Base-by-base conservation (phyloP, 305 asterid species). In the Fraxinus sp. region DNA sequence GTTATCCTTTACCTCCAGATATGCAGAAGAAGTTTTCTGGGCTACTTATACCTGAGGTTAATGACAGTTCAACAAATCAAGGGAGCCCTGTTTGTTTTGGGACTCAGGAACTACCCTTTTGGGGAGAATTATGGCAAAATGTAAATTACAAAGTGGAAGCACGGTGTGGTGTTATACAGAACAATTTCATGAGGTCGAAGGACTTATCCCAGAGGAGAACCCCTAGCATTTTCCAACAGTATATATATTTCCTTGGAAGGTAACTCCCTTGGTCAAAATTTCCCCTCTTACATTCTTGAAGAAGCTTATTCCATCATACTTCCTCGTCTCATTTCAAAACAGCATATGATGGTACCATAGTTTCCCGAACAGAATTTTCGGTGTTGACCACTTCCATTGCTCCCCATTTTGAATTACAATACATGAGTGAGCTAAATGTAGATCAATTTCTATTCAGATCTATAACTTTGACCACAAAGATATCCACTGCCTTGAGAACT, bases 161-260 rank as follows among this genome's bases (percentile, higher is more conserved):
- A 70, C 86, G 57, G 83, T 86, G 78, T 81, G 97, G 92, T 81
- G 85, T 81, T 78, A 37, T 91, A n/a, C 74, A 75, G 4, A 84
- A 85, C 77, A 91, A 79, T 74, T 88, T 94, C 90, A 78, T 88
- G 74, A 85, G 83, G 74, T 81, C 93, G 13, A 87, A 89, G 76
- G 99, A 95, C 90, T 91, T 94, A 86, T 95, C 99, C 6, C 62
- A 81, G 30, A 86, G 99, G 82, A 80, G 75, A 86, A 94, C 97
- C 64, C 95, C 99, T 2, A 86, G 87, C 59, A 82, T 90, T 78
- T 74, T 90, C 41, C 20, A 74, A n/a, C 99, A 95, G 80, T 95
- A 93, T 78, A 87, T 46, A 74, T 88, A 93, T 88, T 95, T 94
- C 87, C 89, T 95, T 8, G 98, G 91, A 87, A 94, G 99, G 99